These are phyloP conservation scores for Picocystis sp. DNA, from an alignment of 163 green algal species.

Conservation along the genomic window DNA sequence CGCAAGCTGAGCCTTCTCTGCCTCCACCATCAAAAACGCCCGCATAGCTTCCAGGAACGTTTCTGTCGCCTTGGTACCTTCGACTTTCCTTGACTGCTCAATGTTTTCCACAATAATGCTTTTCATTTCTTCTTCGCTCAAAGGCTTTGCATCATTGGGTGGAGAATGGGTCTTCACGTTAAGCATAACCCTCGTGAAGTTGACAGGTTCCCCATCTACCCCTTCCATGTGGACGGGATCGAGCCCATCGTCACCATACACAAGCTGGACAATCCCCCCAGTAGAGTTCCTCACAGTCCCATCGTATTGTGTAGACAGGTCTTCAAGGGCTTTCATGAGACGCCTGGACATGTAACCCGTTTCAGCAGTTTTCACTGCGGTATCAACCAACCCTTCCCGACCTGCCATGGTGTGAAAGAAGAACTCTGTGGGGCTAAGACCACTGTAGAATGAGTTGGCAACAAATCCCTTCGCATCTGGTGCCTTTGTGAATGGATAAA, in stretches of 20 bases:
- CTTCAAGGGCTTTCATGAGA: slow-evolving; percentile 92
- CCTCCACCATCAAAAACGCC: too few relatives aligned
- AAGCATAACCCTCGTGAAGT: slow-evolving; percentile 39
- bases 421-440: slow-evolving; percentile 79
- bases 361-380: slow-evolving; percentile 68
- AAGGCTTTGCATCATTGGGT: too few relatives aligned
- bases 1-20: too few relatives aligned
- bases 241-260: slow-evolving; percentile 77
- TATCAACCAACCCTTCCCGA: slow-evolving; percentile 30
- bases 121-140: too few relatives aligned
- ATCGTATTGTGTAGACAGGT: slow-evolving; percentile 87
- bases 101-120: too few relatives aligned
- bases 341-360: slow-evolving; percentile 94
- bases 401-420: slow-evolving; percentile 99
- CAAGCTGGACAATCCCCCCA: slow-evolving; percentile 59
- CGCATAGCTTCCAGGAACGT: too few relatives aligned
- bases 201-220: slow-evolving; percentile 42
- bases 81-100: too few relatives aligned
- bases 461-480: slow-evolving; percentile 86
- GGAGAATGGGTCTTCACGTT: slow-evolving; percentile 10
- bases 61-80: too few relatives aligned
- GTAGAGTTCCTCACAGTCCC: slow-evolving; percentile 70
- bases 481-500: slow-evolving; percentile 29
- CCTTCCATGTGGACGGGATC: slow-evolving; percentile 76
- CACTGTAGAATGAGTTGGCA: slow-evolving; percentile 80